Evolutionary conservation across 2,329 filamentous ascomycete genomes (phyloP), one percentile per base, ranked within the genome.

Genomic region (Colletotrichum echinochloae): DNA sequence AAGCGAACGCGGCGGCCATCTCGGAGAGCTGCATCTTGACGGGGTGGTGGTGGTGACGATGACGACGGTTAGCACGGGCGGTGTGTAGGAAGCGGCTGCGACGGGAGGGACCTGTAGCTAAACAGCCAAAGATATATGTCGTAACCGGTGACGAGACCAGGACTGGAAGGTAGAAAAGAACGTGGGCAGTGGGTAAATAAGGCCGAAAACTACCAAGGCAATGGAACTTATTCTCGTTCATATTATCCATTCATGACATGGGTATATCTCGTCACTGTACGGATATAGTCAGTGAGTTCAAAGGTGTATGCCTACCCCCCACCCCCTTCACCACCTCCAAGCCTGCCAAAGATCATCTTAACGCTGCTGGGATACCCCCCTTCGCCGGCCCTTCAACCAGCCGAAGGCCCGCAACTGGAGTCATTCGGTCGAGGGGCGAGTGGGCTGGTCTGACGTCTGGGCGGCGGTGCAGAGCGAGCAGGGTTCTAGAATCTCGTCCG

Each of bases 301-400:
- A 14, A 28, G 18, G 14, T 11, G 14, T 35, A 14, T 14, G 4
- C 39, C 39, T n/a, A n/a, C 16, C 39, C 39, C 39, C 39, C 3
- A 1, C 5, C 16, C 39, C 41, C 41, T 7, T 20, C 5, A 1
- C 16, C 7, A 14, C 39, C 9, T 26, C 8, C 44, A 3, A 26
- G n/a, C 3, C 20, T 3, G 23, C 14, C 8, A 18, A 8, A 51
- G 26, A 2, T 51, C 48, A 51, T 30, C 48, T 30, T 30, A 2
- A 18, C 16, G 5, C 26, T 51, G 48, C 48, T 16, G 20, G 48
- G 48, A 9, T 20, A 6, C 16, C 48, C 48, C 23, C 44, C 12
- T 5, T n/a, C 26, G 14, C 14, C 16, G 6, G n/a, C 2, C 6
- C 6, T 9, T 18, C 0, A 14, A 20, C 2, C 26, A 26, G 0